phyloP scores from a whole-genome alignment of 2,329 filamentous ascomycete species.

The Diaporthe sp. region DNA sequence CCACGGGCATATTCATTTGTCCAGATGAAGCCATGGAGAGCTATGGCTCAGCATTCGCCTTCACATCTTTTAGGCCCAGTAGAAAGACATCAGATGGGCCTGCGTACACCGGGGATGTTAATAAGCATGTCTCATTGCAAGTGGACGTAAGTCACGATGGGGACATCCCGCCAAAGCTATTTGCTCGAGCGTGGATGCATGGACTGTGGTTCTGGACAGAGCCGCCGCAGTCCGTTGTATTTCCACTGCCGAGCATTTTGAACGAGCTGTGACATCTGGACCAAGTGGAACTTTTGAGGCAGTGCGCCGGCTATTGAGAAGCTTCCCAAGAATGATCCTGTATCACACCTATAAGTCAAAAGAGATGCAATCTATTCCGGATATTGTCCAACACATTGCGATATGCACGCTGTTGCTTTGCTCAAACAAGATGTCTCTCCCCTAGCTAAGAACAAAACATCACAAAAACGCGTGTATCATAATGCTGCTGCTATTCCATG shows the following conservation, averaged over 20 bases:
- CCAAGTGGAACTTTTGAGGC: fast-evolving
- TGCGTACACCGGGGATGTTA: not conserved
- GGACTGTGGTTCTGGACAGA: not conserved
- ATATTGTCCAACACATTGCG: no score
- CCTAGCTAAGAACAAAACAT: no score
- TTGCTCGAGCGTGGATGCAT: not conserved
- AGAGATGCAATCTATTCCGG: no score
- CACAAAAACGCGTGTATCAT: no score
- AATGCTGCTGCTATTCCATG: no score
- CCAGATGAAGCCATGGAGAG: not conserved
- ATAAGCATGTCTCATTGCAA: not conserved
- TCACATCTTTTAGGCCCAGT: not conserved
- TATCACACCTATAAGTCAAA: no score
- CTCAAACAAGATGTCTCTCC: no score
- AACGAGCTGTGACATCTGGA: not conserved
- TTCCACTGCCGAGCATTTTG: not conserved
- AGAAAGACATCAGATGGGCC: not conserved
- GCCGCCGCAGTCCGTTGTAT: not conserved
- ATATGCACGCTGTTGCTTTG: no score
- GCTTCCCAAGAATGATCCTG: fast-evolving
- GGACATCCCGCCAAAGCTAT: not conserved
- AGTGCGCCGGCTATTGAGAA: no score
- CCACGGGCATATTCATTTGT: not conserved
- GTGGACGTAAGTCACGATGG: not conserved
- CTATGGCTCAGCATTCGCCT: not conserved